Evolutionary conservation across 2,329 filamentous ascomycete species (phyloP), one percentile per base, ranked within the genome.

Genomic region (Colletotrichum sansevieriae): DNA sequence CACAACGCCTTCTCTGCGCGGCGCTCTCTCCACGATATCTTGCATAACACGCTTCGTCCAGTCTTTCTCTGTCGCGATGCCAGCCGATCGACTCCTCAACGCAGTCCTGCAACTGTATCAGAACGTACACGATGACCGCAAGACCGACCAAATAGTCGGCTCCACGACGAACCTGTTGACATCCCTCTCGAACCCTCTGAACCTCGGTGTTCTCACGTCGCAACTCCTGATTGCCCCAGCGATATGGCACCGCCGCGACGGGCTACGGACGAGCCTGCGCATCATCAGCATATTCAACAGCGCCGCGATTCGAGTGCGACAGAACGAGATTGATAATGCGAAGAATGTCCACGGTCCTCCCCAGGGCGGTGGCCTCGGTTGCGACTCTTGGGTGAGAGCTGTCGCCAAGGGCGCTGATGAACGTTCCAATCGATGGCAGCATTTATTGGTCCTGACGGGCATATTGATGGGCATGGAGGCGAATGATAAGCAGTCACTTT

Each of bases 381-480:
- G 83, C 71, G 85, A 88, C 57, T 82, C 80, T 22, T 90, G 88
- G 88, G 81, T 86, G 9, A 82, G 83, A 20, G 86, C 86, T 1
- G 83, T 90, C 3, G 83, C 85, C 49, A 85, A 85, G 73, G 88
- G 88, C 41, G 83, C 86, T 10, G 87, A 90, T 62, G 85, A 85
- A 37, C 83, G 84, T 51, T 88, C 88, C 15, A 85, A 84, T 29
- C 84, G 93, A 75, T 97, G 94, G 94, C 91, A 94, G 78, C 94
- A 97, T 78, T 80, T 94, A 35, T 83, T 97, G n/a, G 86, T 95
- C 5, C 86, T 97, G 9, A 90, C 90, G 0, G 95, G 94, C 3
- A 82, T 97, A 22, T 80, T 97, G 66, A 86, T 95, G 76, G 94
- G 93, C 9, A 91, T 95, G 75, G 91, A 92, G 72, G 83, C 86